Evolutionary conservation across 192 early-diverging fungal species (phyloP), one percentile per base, ranked within the genome.

Genomic region (Coemansia biformis): DNA sequence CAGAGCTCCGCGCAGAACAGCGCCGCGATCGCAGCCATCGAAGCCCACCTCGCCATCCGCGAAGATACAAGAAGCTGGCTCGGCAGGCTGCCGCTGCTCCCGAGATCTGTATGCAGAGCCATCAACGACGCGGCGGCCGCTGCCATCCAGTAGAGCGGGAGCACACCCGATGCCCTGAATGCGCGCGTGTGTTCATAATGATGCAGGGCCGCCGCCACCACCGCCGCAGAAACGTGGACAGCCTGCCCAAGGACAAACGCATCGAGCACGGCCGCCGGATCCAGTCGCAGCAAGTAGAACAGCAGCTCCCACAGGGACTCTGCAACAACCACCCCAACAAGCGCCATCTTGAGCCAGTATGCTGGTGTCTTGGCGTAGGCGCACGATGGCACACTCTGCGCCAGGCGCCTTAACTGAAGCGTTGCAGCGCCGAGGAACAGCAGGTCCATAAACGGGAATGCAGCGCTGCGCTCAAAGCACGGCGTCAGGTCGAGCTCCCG

Each of bases 41-140:
- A n/a, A n/a, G n/a, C n/a, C n/a, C n/a, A n/a, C n/a, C n/a, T n/a
- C n/a, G n/a, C n/a, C n/a, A n/a, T n/a, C n/a, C n/a, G n/a, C n/a
- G n/a, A n/a, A n/a, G n/a, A n/a, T n/a, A n/a, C n/a, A n/a, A n/a
- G n/a, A n/a, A n/a, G n/a, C n/a, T n/a, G n/a, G n/a, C n/a, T n/a
- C n/a, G n/a, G n/a, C n/a, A n/a, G n/a, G n/a, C n/a, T n/a, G n/a
- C 17, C 81, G 59, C 47, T 92, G 89, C 16, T 24, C n/a, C 6
- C 2, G 2, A 11, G n/a, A 55, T 91, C 89, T 68, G 92, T 91
- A 51, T 92, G 91, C 55, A 94, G 90, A 24, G 92, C 73, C 10
- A 91, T 67, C 33, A 85, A 60, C 3, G 92, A 89, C 63, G 94
- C 89, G 3, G 74, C 57, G 9, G 88, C 19, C 1, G 47, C 30